Percentiles rank a stretch among this genome's conserved stretches.
These are phyloP conservation scores for Blepharisma japonicum DNA, from an alignment of 73 alveolate species.

Conservation along the genomic window DNA sequence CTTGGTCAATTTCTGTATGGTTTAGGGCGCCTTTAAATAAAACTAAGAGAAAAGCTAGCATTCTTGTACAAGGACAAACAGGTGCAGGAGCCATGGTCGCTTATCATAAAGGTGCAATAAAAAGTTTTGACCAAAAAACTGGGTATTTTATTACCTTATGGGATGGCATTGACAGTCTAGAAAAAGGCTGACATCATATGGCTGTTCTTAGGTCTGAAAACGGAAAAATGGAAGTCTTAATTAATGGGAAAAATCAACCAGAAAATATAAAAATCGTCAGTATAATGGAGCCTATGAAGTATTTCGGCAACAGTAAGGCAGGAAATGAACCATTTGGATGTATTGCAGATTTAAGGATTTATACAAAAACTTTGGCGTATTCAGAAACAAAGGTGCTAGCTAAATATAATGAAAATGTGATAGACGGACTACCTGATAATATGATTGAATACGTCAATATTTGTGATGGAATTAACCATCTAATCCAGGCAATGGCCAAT, in stretches of 20 bases:
- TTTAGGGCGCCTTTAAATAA: background rate
- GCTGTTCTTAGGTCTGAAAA: background rate
- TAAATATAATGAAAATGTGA: background rate
- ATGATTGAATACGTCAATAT: slow-evolving; percentile 1
- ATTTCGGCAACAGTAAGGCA: slow-evolving; percentile 10
- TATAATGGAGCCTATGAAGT: background rate
- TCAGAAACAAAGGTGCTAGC: background rate
- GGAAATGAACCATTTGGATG: slow-evolving; percentile 16
- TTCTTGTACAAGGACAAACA: slow-evolving; percentile 18
- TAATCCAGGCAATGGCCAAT: background rate
- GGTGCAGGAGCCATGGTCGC: slow-evolving; percentile 27
- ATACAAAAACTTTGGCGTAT: background rate
- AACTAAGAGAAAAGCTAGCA: background rate
- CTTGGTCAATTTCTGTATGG: slow-evolving; percentile 9
- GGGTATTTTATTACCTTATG: slow-evolving; percentile 3
- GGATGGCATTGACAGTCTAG: background rate
- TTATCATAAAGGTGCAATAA: background rate
- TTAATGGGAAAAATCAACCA: background rate
- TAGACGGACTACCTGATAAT: slow-evolving; percentile 2
- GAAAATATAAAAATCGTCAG: background rate
- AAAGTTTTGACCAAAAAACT: background rate
- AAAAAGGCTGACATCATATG: slow-evolving; percentile 28
- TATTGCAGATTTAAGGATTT: slow-evolving; percentile 5
- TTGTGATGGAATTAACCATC: background rate
- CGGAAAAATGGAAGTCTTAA: background rate